These are phyloP conservation scores for Pisolithus sp. DNA, from an alignment of 768 basidiomycete species.

Conservation along the genomic window DNA sequence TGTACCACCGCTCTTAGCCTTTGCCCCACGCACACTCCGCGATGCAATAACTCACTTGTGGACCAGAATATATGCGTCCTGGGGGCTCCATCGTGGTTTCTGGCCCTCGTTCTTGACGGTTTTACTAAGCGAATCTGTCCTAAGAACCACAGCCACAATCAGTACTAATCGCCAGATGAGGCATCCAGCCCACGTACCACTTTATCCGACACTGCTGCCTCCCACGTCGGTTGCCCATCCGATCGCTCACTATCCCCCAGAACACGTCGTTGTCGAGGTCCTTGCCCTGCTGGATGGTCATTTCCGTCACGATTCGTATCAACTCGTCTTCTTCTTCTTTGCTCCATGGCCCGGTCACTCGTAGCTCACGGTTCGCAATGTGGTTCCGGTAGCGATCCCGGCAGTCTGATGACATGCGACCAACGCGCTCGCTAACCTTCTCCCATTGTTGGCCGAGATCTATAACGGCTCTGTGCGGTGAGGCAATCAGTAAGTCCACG, in stretches of 20 bases:
- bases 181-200: constrained; percentile 43
- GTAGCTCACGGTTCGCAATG: constrained; percentile 58
- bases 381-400: constrained; percentile 85
- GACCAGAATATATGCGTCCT: constrained; percentile 75
- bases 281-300: constrained; percentile 68
- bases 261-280: constrained; percentile 75
- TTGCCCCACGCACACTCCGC: neutral
- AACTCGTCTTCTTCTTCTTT: constrained; percentile 73
- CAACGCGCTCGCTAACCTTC: constrained; percentile 63
- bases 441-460: constrained; percentile 77
- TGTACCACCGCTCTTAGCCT: constrained; percentile 22
- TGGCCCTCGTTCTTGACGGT: constrained; percentile 66
- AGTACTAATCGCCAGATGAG: neutral
- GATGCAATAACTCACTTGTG: constrained; percentile 49
- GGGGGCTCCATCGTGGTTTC: constrained; percentile 65
- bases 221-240: constrained; percentile 70
- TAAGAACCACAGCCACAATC: constrained; percentile 19
- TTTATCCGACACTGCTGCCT: constrained; percentile 85
- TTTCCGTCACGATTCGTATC: constrained; percentile 65
- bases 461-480: constrained; percentile 50
- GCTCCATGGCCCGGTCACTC: constrained; percentile 68
- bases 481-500: constrained; percentile 3
- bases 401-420: constrained; percentile 74
- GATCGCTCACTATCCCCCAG: constrained; percentile 71
- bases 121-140: constrained; percentile 74